Conservation (phyloP, 2,329 filamentous ascomycete species). For the Teratosphaeria nubilosa region DNA sequence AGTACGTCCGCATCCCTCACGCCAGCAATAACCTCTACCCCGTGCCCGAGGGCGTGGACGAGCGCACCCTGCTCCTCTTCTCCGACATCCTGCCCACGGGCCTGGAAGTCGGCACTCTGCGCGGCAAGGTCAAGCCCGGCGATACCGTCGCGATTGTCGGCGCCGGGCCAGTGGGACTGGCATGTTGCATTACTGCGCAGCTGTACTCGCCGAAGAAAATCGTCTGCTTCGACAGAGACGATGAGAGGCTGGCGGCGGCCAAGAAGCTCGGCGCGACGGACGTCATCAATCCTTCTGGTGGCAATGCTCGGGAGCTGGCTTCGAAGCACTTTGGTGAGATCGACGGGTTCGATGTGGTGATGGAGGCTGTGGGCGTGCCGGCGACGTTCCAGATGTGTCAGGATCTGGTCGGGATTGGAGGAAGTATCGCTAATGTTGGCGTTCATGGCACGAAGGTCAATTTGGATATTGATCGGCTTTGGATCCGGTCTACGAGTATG, state of each 20-base stretch:
- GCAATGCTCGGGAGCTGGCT: slow-evolving; percentile 27
- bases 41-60: slow-evolving; percentile 34
- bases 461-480: slow-evolving; percentile 44
- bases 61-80: slow-evolving; percentile 39
- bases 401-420: slow-evolving; percentile 43
- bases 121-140: slow-evolving; percentile 43
- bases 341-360: slow-evolving; percentile 46
- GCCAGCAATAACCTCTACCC: slow-evolving; percentile 40
- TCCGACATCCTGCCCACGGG: slow-evolving; percentile 50
- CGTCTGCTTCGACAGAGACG: slow-evolving; percentile 44
- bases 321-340: slow-evolving; percentile 37
- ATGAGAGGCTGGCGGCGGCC: slow-evolving; percentile 38
- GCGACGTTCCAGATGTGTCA: slow-evolving; percentile 45
- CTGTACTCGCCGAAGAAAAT: slow-evolving; percentile 45
- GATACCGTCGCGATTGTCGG: slow-evolving; percentile 46
- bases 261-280: slow-evolving; percentile 41
- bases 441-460: slow-evolving; percentile 47
- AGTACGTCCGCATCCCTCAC: slow-evolving; percentile 45
- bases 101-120: slow-evolving; percentile 45
- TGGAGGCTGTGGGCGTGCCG: slow-evolving; percentile 48
- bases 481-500: slow-evolving; percentile 41
- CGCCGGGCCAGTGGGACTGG: slow-evolving; percentile 47
- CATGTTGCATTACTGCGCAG: slow-evolving; percentile 43
- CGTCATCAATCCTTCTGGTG: slow-evolving; percentile 27
- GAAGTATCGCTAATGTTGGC: slow-evolving; percentile 47